A percentile compares a stretch with the other conserved stretches of the same genome.
Evolutionary conservation across 2,329 filamentous ascomycete species (phyloP).

Genomic region (Venturia aucupariae): DNA sequence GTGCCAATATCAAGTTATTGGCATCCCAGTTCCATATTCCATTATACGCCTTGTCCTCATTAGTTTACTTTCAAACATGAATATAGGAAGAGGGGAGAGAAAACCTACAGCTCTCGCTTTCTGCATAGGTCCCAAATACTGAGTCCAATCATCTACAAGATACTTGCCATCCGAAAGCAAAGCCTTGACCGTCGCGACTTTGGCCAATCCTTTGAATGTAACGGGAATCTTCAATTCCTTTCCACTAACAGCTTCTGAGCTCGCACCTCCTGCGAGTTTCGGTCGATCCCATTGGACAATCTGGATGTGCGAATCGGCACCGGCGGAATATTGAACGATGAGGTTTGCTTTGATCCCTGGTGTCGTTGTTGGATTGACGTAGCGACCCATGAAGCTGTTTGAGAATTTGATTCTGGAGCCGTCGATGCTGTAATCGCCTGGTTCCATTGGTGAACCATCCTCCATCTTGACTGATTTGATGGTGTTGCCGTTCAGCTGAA

Average conservation of each 20-base stretch:
- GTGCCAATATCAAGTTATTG: slow-evolving; percentile 38
- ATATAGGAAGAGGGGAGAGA: background rate
- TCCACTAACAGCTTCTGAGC: slow-evolving; percentile 27
- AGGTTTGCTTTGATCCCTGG: slow-evolving; percentile 43
- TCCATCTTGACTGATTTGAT: slow-evolving; percentile 34
- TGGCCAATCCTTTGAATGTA: slow-evolving; percentile 42
- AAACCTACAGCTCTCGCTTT: slow-evolving; percentile 26
- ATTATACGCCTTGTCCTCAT: slow-evolving; percentile 33
- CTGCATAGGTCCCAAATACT: slow-evolving; percentile 44
- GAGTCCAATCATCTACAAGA: slow-evolving; percentile 49
- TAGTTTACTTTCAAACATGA: background rate
- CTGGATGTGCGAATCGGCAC: slow-evolving; percentile 38
- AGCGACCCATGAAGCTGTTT: slow-evolving; percentile 36
- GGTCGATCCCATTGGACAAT: slow-evolving; percentile 47
- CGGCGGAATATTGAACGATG: slow-evolving; percentile 44
- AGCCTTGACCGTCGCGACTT: slow-evolving; percentile 44
- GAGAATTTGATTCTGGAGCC: slow-evolving; percentile 39
- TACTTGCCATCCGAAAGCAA: slow-evolving; percentile 39
- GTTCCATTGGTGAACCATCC: slow-evolving; percentile 29
- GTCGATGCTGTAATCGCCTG: slow-evolving; percentile 41
- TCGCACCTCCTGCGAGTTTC: slow-evolving; percentile 23
- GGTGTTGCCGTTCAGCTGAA: slow-evolving; percentile 47
- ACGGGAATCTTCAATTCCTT: slow-evolving; percentile 42
- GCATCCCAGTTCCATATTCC: slow-evolving; percentile 45
- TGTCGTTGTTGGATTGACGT: slow-evolving; percentile 33